phyloP scores from a whole-genome alignment of 129 eudicot species.

The Daucus carota region DNA sequence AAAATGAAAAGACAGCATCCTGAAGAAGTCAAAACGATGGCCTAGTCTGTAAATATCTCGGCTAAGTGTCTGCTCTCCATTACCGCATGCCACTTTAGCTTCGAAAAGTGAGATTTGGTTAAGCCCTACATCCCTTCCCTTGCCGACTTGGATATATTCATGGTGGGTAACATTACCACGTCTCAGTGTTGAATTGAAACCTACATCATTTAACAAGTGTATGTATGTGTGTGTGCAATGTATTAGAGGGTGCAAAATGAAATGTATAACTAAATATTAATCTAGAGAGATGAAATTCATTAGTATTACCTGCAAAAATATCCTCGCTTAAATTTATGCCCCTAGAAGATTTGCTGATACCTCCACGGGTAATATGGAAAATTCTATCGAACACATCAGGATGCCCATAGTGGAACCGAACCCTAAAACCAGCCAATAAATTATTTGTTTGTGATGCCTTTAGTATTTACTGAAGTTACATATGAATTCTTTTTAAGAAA shows the following conservation, averaged over 20 bases:
- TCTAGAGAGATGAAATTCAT: background rate
- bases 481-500: background rate
- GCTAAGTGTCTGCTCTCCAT: conserved; percentile 98
- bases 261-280: background rate
- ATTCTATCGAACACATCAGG: conserved; percentile 96
- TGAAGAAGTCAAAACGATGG: conserved; percentile 98
- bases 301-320: conserved; percentile 74
- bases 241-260: background rate
- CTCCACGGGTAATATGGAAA: conserved; percentile 98
- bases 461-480: background rate
- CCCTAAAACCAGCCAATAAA: conserved; percentile 41
- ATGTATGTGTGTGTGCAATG: background rate
- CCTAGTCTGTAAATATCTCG: conserved; percentile 96
- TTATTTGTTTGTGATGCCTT: background rate
- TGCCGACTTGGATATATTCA: conserved; percentile 97
- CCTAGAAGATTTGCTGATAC: conserved; percentile 93
- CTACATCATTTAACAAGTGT: conserved; percentile 23
- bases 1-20: conserved; percentile 87
- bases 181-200: conserved; percentile 89
- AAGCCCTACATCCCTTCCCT: conserved; percentile 97
- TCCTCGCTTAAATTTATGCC: conserved; percentile 97
- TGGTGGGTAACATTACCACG: conserved; percentile 97
- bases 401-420: conserved; percentile 98
- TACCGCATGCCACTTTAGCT: conserved; percentile 99
- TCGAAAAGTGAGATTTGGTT: conserved; percentile 98